These are phyloP conservation scores for Cynanchum wilfordii DNA, from an alignment of 257 asterid species.

Conservation along the genomic window DNA sequence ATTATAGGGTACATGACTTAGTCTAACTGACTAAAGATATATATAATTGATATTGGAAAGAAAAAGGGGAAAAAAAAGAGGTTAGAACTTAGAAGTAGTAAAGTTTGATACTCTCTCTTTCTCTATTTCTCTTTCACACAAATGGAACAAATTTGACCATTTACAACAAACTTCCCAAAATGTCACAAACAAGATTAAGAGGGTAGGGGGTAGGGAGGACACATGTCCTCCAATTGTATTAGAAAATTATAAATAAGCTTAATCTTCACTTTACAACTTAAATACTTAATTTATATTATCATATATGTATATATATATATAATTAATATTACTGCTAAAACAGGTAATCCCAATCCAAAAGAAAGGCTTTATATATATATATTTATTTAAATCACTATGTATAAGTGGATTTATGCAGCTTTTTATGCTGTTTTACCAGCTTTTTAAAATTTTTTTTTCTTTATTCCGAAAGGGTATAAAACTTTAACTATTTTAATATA, in stretches of 20 bases:
- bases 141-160: neutral
- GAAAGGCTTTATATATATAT: neutral
- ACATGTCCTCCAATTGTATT: too few species aligned
- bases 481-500: neutral
- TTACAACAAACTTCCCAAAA: neutral
- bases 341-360: conserved; percentile 16
- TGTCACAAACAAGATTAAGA: too few species aligned
- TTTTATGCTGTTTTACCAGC: conserved; percentile 7
- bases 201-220: neutral
- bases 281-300: too few species aligned
- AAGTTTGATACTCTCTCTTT: neutral
- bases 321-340: neutral
- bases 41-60: neutral
- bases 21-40: neutral
- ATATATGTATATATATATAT: too few species aligned
- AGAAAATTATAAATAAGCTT: too few species aligned
- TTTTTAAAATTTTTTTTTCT: neutral
- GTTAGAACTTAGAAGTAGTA: neutral
- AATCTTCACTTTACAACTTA: too few species aligned
- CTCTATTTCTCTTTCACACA: neutral
- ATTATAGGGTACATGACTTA: neutral
- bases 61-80: neutral
- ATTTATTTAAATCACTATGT: neutral
- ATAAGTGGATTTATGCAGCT: conserved; percentile 18
- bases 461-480: conserved; percentile 9